A percentile compares a stretch with the other conserved stretches of the same genome.
phyloP scores from a whole-genome alignment of 305 asterid species.

The Plantago coronopus region DNA sequence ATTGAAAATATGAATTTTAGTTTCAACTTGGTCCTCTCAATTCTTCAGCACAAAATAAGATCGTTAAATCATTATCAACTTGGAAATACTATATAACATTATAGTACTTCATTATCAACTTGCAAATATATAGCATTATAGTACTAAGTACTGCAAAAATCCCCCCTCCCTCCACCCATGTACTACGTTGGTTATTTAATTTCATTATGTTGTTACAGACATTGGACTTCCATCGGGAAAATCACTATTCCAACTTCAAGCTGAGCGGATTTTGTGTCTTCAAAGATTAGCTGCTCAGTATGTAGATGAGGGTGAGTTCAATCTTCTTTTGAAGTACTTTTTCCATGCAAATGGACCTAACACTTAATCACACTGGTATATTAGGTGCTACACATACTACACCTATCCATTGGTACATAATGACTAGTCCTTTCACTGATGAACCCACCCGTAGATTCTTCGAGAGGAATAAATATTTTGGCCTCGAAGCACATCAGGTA shows the following conservation, averaged over 20 bases:
- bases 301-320: slow-evolving; percentile 60
- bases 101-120: no score
- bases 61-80: no score
- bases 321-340: slow-evolving; percentile 13
- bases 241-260: slow-evolving; percentile 97
- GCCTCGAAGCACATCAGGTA: slow-evolving; percentile 93
- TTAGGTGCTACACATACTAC: slow-evolving; percentile 51
- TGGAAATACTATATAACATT: no score
- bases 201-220: slow-evolving; percentile 42
- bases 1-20: no score
- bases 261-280: slow-evolving; percentile 83
- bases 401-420: slow-evolving; percentile 91
- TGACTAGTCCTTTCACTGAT: slow-evolving; percentile 99
- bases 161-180: slow-evolving; percentile 4
- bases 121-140: no score
- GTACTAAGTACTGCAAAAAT: no score
- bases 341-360: slow-evolving; percentile 20
- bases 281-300: slow-evolving; percentile 86
- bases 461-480: slow-evolving; percentile 87
- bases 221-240: slow-evolving; percentile 98
- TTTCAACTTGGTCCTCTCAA: no score
- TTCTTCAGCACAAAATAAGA: no score
- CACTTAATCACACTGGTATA: slow-evolving; percentile 25
- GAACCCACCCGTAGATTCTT: slow-evolving; percentile 80
- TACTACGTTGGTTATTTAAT: slow-evolving; percentile 14